Percentiles rank a stretch among this genome's conserved stretches.
phyloP scores from a whole-genome alignment of 352 stramenopile genomes.

The Phytophthora rubi region DNA sequence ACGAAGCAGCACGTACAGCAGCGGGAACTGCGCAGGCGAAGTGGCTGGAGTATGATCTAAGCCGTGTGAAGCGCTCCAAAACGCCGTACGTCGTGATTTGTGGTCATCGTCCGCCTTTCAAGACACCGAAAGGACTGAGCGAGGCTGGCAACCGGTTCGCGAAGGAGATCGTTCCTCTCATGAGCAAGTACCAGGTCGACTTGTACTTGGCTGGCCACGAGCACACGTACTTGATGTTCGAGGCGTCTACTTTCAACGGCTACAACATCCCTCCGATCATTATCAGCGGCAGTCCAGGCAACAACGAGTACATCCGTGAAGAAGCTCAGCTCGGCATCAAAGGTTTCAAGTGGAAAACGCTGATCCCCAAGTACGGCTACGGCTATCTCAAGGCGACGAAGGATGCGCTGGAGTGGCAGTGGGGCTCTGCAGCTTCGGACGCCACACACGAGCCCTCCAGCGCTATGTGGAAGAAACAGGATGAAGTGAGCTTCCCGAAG shows the following conservation, averaged over 20 bases:
- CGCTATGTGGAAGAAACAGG: conserved; percentile 53
- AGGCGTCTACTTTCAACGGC: conserved; percentile 51
- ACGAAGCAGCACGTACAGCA: conserved; percentile 46
- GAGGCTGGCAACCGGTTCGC: conserved; percentile 58
- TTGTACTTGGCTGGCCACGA: conserved; percentile 76
- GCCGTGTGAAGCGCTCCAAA: conserved; percentile 56
- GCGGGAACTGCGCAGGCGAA: conserved; percentile 44
- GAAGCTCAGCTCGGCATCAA: conserved; percentile 54
- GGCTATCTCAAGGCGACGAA: conserved; percentile 72
- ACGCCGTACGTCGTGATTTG: conserved; percentile 82
- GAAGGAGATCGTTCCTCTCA: conserved; percentile 70
- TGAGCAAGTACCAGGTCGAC: conserved; percentile 79
- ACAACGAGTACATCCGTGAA: conserved; percentile 78
- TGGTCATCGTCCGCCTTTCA: conserved; percentile 73
- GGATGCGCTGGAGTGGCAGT: conserved; percentile 62
- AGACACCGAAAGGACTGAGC: conserved; percentile 57
- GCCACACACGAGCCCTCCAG: conserved; percentile 47
- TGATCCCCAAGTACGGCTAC: conserved; percentile 81
- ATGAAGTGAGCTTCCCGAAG: conserved; percentile 53
- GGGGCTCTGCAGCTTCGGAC: conserved; percentile 60
- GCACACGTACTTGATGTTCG: conserved; percentile 75
- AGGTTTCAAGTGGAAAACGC: conserved; percentile 62
- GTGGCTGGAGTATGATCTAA: conserved; percentile 81
- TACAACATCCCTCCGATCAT: conserved; percentile 75
- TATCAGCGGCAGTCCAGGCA: conserved; percentile 73